Evolutionary conservation across 129 eudicot species (phyloP), one percentile per base, ranked within the genome.

Genomic region (Centaurea solstitialis): DNA sequence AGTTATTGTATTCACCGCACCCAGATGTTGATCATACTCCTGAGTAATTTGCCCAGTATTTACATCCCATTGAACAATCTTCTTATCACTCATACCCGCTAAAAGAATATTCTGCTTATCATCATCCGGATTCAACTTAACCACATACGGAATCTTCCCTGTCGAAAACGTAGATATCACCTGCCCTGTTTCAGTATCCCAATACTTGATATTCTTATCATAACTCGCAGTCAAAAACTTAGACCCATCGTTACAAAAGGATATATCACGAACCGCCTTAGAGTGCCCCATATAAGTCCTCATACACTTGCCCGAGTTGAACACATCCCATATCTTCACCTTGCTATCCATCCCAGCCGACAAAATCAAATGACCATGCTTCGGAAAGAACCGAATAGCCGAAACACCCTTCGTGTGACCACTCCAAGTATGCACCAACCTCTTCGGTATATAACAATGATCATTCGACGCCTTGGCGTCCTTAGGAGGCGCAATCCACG

Each of bases 41-140:
- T 96, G 99, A 7, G 98, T 96, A 45, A 95, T 92, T 70, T 95
- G 94, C 41, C 97, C 99, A 0, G 85, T 84, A 57, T 91, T 95
- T 74, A 92, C 75, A 77, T 95, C 99, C 99, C 99, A 95, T 70
- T 95, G 99, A 67, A 95, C 99, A 82, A 95, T 95, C 86, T 95
- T 95, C 89, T 95, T 95, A 87, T 95, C 99, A 85, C 99, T 95
- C 97, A 91, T 95, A 11, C 99, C 99, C 0, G 99, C 99, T 78
- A 95, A 82, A 21, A 95, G 86, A 2, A 95, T 91, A 62, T 89
- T 95, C 87, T 95, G 99, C 86, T 95, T 95, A 91, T 95, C 99
- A 68, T 92, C 99, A 87, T 95, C 99, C 0, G 99, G 98, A 76
- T 95, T 92, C 26, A 95, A 85, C 92, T 92, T 95, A 43, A 92